A percentile compares a stretch with the other conserved stretches of the same genome.
These are phyloP conservation scores for Coemansia sp. DNA, from an alignment of 192 early-diverging fungal species.

Conservation along the genomic window DNA sequence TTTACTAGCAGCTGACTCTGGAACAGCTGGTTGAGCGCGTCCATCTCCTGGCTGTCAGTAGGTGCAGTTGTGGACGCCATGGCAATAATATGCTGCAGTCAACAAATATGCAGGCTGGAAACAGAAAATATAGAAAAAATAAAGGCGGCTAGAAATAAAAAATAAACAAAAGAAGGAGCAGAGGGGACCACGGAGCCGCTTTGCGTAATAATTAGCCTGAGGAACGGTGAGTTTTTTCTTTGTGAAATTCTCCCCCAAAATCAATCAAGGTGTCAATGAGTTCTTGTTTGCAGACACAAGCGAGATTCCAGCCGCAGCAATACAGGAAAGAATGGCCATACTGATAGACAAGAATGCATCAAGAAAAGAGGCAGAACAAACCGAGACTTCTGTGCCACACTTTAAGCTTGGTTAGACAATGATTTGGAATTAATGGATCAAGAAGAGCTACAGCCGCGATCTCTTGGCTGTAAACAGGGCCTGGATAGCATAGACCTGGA, in stretches of 20 bases:
- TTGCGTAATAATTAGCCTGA: too few relatives aligned
- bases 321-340: not conserved
- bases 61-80: not conserved
- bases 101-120: conserved; percentile 4
- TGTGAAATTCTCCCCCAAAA: too few relatives aligned
- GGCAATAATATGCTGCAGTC: conserved; percentile 1
- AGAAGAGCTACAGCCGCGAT: conserved; percentile 29
- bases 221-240: too few relatives aligned
- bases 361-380: not conserved
- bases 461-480: conserved; percentile 83
- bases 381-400: not conserved
- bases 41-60: conserved; percentile 37
- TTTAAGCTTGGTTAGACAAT: not conserved
- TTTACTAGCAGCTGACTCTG: conserved; percentile 51
- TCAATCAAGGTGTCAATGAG: too few relatives aligned
- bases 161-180: not conserved
- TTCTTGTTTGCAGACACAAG: conserved; percentile 2
- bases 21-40: conserved; percentile 45
- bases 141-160: not conserved
- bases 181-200: too few relatives aligned
- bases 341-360: not conserved
- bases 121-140: conserved; percentile 1
- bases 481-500: conserved; percentile 94
- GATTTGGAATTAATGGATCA: not conserved
- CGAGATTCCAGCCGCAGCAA: not conserved